Percentiles rank a stretch among this genome's conserved stretches.
phyloP scores from a whole-genome alignment of 2,329 filamentous ascomycete species.

The Rhytidhysteron rufulum region DNA sequence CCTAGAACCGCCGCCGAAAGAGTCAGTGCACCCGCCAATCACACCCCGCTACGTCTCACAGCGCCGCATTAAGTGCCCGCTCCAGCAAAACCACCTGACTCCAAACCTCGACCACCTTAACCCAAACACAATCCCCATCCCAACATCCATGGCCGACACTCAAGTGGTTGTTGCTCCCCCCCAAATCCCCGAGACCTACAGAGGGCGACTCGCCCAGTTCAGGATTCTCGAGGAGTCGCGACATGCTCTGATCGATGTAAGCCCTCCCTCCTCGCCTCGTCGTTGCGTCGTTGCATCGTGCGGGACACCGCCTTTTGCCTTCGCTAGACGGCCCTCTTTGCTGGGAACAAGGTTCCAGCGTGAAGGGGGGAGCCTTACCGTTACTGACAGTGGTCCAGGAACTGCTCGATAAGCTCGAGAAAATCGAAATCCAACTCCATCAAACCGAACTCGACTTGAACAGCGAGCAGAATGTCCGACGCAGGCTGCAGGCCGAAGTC shows the following conservation, averaged over 20 bases:
- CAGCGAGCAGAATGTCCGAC: conserved; percentile 35
- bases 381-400: too few species aligned
- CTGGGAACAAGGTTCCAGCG: too few species aligned
- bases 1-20: too few species aligned
- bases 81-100: conserved; percentile 2
- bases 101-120: background rate
- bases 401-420: conserved; percentile 35
- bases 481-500: conserved; percentile 31
- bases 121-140: background rate
- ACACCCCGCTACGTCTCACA: background rate
- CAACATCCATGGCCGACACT: background rate
- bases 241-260: conserved; percentile 33
- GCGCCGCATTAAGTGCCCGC: background rate
- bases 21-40: background rate
- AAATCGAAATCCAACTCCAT: conserved; percentile 30
- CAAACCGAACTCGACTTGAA: conserved; percentile 35
- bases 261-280: conserved; percentile 1
- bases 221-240: conserved; percentile 34
- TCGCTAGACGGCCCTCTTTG: too few species aligned
- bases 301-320: too few species aligned
- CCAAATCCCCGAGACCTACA: conserved; percentile 22
- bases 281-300: too few species aligned
- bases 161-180: background rate
- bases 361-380: too few species aligned
- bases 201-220: conserved; percentile 33